Evolutionary conservation across 2,329 filamentous ascomycete species (phyloP), one percentile per base, ranked within the genome.

Genomic region (Phialemoniopsis sp.): DNA sequence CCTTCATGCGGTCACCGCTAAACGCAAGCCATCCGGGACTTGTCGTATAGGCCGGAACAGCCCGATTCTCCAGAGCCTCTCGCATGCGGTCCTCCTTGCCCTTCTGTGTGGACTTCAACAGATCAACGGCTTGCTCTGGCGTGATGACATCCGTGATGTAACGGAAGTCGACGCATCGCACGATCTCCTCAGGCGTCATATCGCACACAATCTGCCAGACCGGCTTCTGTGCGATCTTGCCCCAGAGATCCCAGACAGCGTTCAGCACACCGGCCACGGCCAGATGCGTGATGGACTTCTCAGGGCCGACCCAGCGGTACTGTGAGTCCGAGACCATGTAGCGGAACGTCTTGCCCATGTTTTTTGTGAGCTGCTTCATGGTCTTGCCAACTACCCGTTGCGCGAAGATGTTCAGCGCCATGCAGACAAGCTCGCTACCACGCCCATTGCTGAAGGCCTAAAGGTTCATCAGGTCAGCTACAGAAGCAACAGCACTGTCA

Each of bases 111-210:
- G 77, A 76, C 51, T 73, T 76, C 33, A 95, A 70, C 57, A 95
- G 69, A 16, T 70, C 71, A 29, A 95, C 59, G 0, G 89, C 89
- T 62, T 95, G 89, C 30, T 88, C 83, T 0, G 87, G 87, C 0
- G 89, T 95, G 49, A 95, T 73, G n/a, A 88, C 89, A 64, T 95
- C 89, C 17, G 87, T 93, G 62, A 95, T 94, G 66, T 96, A 95
- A 36, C 89, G 77, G 70, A 95, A 96, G 66, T 95, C 90, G 58
- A 96, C 90, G 67, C 89, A 91, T 42, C 73, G 67, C 37, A 95
- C 89, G 38, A 94, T 80, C 67, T 95, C 84, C 64, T 93, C 85
- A 1, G 89, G 88, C 4, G 76, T 83, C 87, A 95, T 94, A 50
- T 95, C 89, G 10, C 86, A 85, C 17, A 96, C 85, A 46, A 96